Base-by-base conservation (phyloP, 2,329 filamentous ascomycete species). In the Zymoseptoria pseudotritici region DNA sequence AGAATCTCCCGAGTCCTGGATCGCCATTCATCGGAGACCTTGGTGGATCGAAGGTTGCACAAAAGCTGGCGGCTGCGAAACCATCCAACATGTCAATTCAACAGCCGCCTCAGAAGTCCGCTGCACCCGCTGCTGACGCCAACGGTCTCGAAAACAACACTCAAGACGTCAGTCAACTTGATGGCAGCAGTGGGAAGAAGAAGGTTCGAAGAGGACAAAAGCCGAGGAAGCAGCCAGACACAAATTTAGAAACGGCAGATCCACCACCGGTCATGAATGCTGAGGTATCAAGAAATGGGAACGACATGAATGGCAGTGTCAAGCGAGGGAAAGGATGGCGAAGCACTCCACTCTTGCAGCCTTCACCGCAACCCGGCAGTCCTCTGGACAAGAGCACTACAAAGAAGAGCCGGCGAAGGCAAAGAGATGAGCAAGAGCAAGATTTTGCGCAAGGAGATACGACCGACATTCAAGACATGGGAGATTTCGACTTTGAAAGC, bases 371-470 rank as follows among this genome's bases (percentile, higher is more conserved):
- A 70, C 66, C 79, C 77, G 61, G 77, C 73, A 62, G 66, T 50
- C 62, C 67, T 13, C 55, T 58, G 31, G 64, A 65, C 9, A 53
- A 61, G 52, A 49, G 59, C 6, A 60, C 57, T 42, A 62, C 59
- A 20, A 69, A 67, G 58, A 75, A 72, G 67, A 73, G 70, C 29
- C 77, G 78, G 58, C 78, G 78, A 26, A 79, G 80, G 64, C 78
- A 65, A 75, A 76, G 66, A 8, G 81, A 84, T 59, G 78, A 82
- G 57, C 60, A 65, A 46, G 75, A 90, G 51, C 95, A 91, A 72
- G 93, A 91, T 3, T 97, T 93, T 92, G 91, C 90, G 3, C 97
- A 93, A 0, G 94, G 97, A 71, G 93, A 97, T 70, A 92, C 93
- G 21, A 97, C 91, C 0, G 94, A 97, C 71, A 90, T 94, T 21